phyloP scores from a whole-genome alignment of 352 stramenopile species.

The Globisporangium nunn region DNA sequence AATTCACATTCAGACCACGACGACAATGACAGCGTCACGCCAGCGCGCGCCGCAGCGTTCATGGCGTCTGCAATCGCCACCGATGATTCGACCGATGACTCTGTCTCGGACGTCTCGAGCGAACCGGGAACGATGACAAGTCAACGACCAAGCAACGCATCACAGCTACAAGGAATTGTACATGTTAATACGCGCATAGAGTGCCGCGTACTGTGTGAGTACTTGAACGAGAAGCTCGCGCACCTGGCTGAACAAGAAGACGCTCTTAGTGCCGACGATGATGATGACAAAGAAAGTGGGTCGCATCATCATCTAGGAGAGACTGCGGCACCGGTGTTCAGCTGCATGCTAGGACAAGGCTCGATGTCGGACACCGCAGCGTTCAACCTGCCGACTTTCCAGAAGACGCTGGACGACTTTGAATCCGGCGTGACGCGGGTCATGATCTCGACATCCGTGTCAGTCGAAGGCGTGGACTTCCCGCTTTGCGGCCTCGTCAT shows the following conservation, averaged over 20 bases:
- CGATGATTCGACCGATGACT: background rate
- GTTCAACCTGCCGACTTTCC: slow-evolving; percentile 49
- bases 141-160: background rate
- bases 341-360: slow-evolving; percentile 57
- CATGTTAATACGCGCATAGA: slow-evolving; percentile 82
- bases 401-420: slow-evolving; percentile 46
- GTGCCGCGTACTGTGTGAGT: slow-evolving; percentile 73
- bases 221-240: slow-evolving; percentile 59
- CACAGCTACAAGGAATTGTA: slow-evolving; percentile 65
- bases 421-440: slow-evolving; percentile 46
- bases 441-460: slow-evolving; percentile 73
- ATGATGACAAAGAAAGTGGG: slow-evolving; percentile 6
- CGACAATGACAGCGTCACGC: background rate
- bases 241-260: background rate
- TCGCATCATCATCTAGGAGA: background rate
- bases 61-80: slow-evolving; percentile 2
- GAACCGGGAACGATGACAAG: background rate
- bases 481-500: slow-evolving; percentile 64
- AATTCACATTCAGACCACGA: slow-evolving; percentile 3
- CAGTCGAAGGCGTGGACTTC: slow-evolving; percentile 75
- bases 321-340: slow-evolving; percentile 19
- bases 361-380: slow-evolving; percentile 47
- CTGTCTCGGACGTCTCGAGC: background rate
- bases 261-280: slow-evolving; percentile 13
- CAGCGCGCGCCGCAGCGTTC: background rate